Base-by-base conservation (phyloP, 179 eudicot species). In the Heliamphora pulchella region DNA sequence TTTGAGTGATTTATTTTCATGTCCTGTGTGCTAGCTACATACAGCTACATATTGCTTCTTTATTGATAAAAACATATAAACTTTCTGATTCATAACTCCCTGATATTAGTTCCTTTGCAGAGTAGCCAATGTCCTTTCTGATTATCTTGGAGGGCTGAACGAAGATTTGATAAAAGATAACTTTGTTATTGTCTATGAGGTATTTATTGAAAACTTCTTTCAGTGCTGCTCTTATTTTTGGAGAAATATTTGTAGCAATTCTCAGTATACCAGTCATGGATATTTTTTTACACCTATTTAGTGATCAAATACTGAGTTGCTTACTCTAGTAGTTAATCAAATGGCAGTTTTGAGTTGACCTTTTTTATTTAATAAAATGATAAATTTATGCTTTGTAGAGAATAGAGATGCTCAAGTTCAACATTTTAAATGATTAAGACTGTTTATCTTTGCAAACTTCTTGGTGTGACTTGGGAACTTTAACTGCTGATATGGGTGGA, bases 91-190 rank as follows among this genome's bases (percentile, higher is more conserved):
- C 20, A 14, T 76, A 22, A 82, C 62, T 73, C 62, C 68, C 75
- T 82, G 62, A 44, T 46, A 14, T 74, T 87, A 96, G 99, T 94
- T 96, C 83, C 97, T 96, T 83, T 90, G 98, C 92, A 91, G 99
- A 86, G 98, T 92, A 77, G 98, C 96, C 78, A 98, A 94, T 83
- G 92, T 96, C 17, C 93, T 96, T 74, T 84, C 93, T 65, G 91
- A 90, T 64, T 96, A 96, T 89, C 95, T 96, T 73, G 99, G 97
- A 82, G 97, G 96, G 69, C 74, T 96, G 83, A 92, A 94, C 81
- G 99, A 96, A 89, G 99, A 96, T 86, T 67, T 92, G 63, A 92
- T 96, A 78, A 96, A 96, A 88, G 99, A 96, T 84, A 96, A 96
- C 82, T 96, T 96, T 80, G 98, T 96, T 43, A 89, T 92, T 53